phyloP scores from a whole-genome alignment of 495 filamentous ascomycete genomes.

The Penicillium cataractarum region DNA sequence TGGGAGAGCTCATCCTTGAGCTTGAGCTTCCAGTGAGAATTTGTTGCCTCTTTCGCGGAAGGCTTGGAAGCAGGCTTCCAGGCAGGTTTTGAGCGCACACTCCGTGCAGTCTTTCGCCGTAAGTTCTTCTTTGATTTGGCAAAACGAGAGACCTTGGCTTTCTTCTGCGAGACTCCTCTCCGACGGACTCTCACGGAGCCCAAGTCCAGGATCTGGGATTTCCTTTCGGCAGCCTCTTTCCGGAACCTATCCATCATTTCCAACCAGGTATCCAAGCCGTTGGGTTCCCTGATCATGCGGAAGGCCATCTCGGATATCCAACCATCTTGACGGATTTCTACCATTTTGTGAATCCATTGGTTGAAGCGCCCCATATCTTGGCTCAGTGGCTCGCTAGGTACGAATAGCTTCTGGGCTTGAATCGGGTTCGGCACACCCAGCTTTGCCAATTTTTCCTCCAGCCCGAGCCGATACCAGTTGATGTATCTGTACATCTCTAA shows the following conservation, averaged over 20 bases:
- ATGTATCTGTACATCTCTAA: constrained; percentile 13
- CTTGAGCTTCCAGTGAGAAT: not conserved
- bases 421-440: constrained; percentile 22
- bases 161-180: not conserved
- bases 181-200: not conserved
- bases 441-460: constrained; percentile 22
- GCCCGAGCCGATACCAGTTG: constrained; percentile 33
- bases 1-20: not conserved
- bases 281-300: not conserved
- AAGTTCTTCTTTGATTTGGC: not conserved
- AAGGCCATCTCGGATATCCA: not conserved
- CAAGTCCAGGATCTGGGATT: constrained; percentile 5
- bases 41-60: not conserved
- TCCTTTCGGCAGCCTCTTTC: not conserved
- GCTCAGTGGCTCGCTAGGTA: constrained; percentile 27
- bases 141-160: not conserved
- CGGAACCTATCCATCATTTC: not conserved
- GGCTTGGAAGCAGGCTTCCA: too few relatives aligned
- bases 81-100: not conserved
- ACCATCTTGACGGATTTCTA: not conserved
- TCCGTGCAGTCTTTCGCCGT: not conserved
- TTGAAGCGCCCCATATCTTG: constrained; percentile 22
- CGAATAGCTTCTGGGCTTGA: constrained; percentile 24
- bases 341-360: constrained; percentile 14
- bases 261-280: not conserved